Percentiles rank a stretch among this genome's conserved stretches.
Evolutionary conservation across 129 eudicot species (phyloP).

Genomic region (Lonicera japonica): DNA sequence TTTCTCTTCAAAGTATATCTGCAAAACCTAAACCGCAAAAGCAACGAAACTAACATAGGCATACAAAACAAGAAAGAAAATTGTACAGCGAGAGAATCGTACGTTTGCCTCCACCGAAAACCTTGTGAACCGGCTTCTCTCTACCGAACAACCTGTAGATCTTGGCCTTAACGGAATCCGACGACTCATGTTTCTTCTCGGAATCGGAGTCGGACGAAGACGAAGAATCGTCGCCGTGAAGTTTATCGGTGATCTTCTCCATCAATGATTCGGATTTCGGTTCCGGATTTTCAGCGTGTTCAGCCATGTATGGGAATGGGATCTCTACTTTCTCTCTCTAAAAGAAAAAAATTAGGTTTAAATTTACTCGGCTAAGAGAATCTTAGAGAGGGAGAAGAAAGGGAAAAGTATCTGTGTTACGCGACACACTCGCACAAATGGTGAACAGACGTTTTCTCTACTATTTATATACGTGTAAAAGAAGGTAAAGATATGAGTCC

Average conservation of each 20-base stretch:
- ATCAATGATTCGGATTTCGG: conserved; percentile 43
- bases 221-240: conserved; percentile 48
- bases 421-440: too few relatives aligned
- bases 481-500: conserved; percentile 1
- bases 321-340: neutral
- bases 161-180: conserved; percentile 29
- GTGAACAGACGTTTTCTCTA: neutral
- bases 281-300: conserved; percentile 46
- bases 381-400: conserved; percentile 4
- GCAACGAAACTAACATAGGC: neutral
- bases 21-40: too few relatives aligned
- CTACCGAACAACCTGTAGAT: conserved; percentile 50
- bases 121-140: conserved; percentile 69
- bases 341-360: neutral
- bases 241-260: conserved; percentile 60
- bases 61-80: neutral
- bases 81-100: conserved; percentile 3
- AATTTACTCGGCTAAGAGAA: neutral
- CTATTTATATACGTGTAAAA: conserved; percentile 1
- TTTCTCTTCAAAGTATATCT: too few relatives aligned
- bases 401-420: neutral
- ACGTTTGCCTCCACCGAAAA: conserved; percentile 93
- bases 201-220: conserved; percentile 51
- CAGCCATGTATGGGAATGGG: conserved; percentile 47
- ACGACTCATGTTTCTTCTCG: conserved; percentile 19